Evolutionary conservation across 2,329 filamentous ascomycete species (phyloP).

Genomic region (Fusarium torulosum): DNA sequence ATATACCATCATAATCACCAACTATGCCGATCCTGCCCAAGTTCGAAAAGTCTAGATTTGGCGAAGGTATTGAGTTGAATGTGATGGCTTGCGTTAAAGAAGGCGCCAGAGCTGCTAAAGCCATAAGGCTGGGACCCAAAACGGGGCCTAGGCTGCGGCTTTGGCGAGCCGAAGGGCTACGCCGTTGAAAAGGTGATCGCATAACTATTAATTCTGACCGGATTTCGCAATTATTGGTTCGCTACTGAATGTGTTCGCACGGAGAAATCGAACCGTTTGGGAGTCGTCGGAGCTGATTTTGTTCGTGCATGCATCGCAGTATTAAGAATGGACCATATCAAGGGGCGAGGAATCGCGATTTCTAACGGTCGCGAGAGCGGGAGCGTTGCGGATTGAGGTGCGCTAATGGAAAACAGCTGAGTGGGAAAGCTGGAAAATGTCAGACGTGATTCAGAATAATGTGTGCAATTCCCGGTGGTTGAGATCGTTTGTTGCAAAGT

Average conservation of each 20-base stretch:
- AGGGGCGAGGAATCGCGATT: slow-evolving; percentile 39
- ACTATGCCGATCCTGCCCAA: slow-evolving; percentile 87
- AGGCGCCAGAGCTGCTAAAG: slow-evolving; percentile 57
- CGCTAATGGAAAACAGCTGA: background rate
- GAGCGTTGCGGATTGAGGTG: slow-evolving; percentile 13
- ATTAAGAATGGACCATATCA: slow-evolving; percentile 48
- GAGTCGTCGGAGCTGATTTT: slow-evolving; percentile 32
- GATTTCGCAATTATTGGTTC: slow-evolving; percentile 25
- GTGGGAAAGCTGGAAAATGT: slow-evolving; percentile 11
- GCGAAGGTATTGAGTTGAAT: slow-evolving; percentile 72
- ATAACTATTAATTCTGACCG: slow-evolving; percentile 55
- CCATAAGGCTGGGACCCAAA: slow-evolving; percentile 52
- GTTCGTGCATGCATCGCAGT: slow-evolving; percentile 49
- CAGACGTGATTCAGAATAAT: slow-evolving; percentile 7
- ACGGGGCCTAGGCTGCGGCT: slow-evolving; percentile 47
- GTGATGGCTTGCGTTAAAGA: slow-evolving; percentile 64
- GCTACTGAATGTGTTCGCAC: slow-evolving; percentile 14
- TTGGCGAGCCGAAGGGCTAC: slow-evolving; percentile 56
- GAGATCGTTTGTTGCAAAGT: slow-evolving; percentile 21
- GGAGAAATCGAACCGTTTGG: slow-evolving; percentile 23
- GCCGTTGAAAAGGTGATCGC: slow-evolving; percentile 61
- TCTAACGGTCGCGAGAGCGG: slow-evolving; percentile 21
- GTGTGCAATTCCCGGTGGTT: slow-evolving; percentile 14
- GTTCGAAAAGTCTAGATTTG: slow-evolving; percentile 81
- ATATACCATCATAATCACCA: slow-evolving; percentile 92